Conservation (phyloP, 2,329 filamentous ascomycete species). For the Corniculantispora saksenae region DNA sequence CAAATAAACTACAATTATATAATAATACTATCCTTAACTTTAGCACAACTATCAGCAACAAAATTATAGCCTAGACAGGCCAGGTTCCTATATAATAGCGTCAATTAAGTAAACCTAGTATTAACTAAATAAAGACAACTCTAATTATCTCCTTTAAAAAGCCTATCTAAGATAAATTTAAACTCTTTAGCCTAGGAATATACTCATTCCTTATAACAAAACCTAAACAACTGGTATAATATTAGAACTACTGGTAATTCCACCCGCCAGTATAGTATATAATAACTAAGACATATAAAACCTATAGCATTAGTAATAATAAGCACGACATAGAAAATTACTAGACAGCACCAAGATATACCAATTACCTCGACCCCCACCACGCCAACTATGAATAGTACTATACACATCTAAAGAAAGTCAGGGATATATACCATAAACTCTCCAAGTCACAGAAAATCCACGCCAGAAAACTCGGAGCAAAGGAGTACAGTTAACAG, state of each 20-base stretch:
- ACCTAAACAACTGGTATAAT: background rate
- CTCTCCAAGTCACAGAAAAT: background rate
- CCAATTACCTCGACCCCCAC: background rate
- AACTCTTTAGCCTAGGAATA: background rate
- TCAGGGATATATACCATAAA: background rate
- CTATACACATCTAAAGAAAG: background rate
- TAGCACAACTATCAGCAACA: background rate
- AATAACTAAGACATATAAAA: background rate
- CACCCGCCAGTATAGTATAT: background rate
- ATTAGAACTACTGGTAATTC: background rate
- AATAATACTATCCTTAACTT: background rate
- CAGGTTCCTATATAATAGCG: background rate
- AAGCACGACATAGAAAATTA: background rate
- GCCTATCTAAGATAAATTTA: background rate
- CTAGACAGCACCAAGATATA: background rate
- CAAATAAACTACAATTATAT: background rate
- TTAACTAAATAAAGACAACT: background rate
- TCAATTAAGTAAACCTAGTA: background rate
- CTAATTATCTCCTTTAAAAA: background rate
- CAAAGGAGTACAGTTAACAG: background rate
- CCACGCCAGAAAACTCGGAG: background rate
- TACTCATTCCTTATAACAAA: background rate
- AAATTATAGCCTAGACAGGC: background rate
- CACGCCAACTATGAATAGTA: background rate
- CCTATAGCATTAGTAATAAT: background rate